phyloP scores from a whole-genome alignment of 371 early-diverging fungal genomes.

The Phascolomyces articulosus region DNA sequence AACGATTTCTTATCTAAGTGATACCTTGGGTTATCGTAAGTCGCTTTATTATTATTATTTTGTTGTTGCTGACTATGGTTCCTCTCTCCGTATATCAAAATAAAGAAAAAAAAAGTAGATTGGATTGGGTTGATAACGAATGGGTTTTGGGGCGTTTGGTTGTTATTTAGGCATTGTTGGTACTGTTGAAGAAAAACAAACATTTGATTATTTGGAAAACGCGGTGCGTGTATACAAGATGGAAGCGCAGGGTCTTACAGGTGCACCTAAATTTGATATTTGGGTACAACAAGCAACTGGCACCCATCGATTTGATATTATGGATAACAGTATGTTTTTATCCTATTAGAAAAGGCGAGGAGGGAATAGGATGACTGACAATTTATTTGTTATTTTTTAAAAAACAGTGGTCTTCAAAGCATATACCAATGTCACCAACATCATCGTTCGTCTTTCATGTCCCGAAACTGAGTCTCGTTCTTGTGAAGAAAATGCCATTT shows the following conservation, averaged over 20 bases:
- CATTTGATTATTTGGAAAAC: conserved; percentile 40
- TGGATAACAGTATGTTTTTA: conserved; percentile 61
- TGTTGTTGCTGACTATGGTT: neutral
- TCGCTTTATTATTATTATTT: neutral
- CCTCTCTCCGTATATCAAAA: neutral
- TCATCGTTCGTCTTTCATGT: conserved; percentile 74
- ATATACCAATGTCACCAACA: conserved; percentile 75
- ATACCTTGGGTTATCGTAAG: conserved; percentile 61
- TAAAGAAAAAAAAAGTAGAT: neutral
- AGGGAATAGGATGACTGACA: neutral
- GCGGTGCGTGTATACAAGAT: conserved; percentile 33
- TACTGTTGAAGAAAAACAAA: conserved; percentile 47
- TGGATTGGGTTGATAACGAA: neutral
- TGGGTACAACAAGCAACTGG: conserved; percentile 66
- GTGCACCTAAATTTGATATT: conserved; percentile 62
- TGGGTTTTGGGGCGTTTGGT: too few species aligned
- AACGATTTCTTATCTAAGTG: conserved; percentile 50
- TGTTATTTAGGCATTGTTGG: conserved; percentile 51
- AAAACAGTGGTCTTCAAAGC: conserved; percentile 63
- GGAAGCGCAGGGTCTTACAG: conserved; percentile 32
- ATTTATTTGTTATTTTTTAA: neutral
- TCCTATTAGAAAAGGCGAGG: neutral
- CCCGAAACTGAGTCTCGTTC: conserved; percentile 39
- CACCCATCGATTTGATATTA: conserved; percentile 73
- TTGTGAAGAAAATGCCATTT: conserved; percentile 68